Evolutionary conservation across 1,284 basidiomycete genomes (phyloP), one percentile per base, ranked within the genome.

Genomic region (Phenoliferia sp.): DNA sequence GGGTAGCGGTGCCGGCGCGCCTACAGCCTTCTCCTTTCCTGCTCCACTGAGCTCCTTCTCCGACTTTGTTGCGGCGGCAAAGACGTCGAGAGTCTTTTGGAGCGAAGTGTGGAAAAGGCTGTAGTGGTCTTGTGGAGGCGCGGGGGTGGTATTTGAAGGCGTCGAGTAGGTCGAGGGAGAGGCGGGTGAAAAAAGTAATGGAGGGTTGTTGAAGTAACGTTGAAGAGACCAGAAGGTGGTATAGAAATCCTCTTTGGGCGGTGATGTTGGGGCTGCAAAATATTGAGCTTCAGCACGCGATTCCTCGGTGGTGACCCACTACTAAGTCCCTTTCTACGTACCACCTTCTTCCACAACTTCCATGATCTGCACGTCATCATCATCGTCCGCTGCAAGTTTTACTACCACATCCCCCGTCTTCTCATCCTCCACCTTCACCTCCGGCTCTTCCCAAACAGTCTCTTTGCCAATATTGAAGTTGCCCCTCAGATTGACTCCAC

Each of bases 401-500:
- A 55, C 66, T 3, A 64, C 58, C 54, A n/a, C 33, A 54, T 57
- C 36, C 31, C 12, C 36, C 36, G 28, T 35, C 58, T 60, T 48
- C 55, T n/a, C 50, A 54, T 57, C 36, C 35, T n/a, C 36, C 35
- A n/a, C 34, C 61, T 60, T 55, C 55, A 12, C 50, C 48, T 54
- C 31, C 50, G 67, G 34, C 0, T 62, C 48, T 50, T 79, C 76
- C 34, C 70, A 72, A 7, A 65, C 63, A 2, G 76, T 78, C 16
- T 74, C 73, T 81, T 65, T 92, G 84, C 16, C 91, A 85, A 79
- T 88, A 88, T 80, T 79, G 69, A 80, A 81, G 34, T 92, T 90
- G 65, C 93, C 93, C 52, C 90, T 82, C 69, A 94, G 79, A 78
- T 95, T 95, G 57, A 95, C 92, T 44, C 92, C 92, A 77, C 90